Base-by-base conservation (phyloP, 73 alveolate genomes). In the Symbiodinium natans region DNA sequence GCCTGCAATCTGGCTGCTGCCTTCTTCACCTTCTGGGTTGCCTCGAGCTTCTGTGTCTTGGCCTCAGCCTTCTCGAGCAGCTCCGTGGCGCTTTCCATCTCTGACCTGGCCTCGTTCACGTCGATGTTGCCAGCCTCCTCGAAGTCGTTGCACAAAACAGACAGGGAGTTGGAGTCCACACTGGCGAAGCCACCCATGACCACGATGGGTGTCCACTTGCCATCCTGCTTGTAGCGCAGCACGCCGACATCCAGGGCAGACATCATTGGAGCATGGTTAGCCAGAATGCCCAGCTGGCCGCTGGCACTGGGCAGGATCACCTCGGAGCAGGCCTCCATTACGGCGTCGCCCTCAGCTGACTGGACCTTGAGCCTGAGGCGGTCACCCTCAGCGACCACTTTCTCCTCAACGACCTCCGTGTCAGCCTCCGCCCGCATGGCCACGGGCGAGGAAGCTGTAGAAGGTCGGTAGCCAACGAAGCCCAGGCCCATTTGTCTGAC, bases 281-380 rank as follows among this genome's bases (percentile, higher is more conserved):
- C 83, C 83, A 31, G 27, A 63, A 31, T 34, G 77, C 96, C 96
- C 40, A 90, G 75, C 96, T 90, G 96, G 29, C 96, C 96, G 88
- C 88, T 71, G 96, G 96, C 96, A 10, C 56, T n/a, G 80, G 96
- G 96, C 96, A 90, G 39, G 46, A 90, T 90, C 80, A 90, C 96
- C 77, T 90, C 96, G n/a, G 56, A n/a, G 88, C 96, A 90, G 54
- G 96, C 96, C 96, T 68, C 87, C 71, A 31, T 41, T 87, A 90
- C 33, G 80, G 88, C 96, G 19, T 90, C 88, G 87, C 96, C 96
- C 80, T 90, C 96, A 11, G 96, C 88, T 3, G 96, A 90, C 41
- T 68, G 88, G 80, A 90, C 75, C 96, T 90, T 38, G 75, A 63
- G 80, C 36, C 80, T 23, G 36, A 63, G 80, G 29, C 80, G 80